These are phyloP conservation scores for Suillus plorans DNA, from an alignment of 768 basidiomycete species.

Conservation along the genomic window DNA sequence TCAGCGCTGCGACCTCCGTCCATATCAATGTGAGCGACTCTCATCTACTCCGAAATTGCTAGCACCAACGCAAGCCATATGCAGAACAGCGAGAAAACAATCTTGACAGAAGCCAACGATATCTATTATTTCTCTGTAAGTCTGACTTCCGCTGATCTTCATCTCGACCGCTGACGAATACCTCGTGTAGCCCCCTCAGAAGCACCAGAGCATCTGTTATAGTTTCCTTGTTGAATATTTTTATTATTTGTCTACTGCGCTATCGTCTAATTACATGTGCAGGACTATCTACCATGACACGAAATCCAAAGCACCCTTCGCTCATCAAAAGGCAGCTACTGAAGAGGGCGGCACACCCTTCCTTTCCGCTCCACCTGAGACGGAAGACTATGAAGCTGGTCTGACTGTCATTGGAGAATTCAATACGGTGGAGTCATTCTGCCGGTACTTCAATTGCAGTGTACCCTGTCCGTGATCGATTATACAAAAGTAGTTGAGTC, in stretches of 20 bases:
- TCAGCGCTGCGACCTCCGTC: neutral
- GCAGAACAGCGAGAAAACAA: neutral
- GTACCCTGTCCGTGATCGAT: no score
- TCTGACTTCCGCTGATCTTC: neutral
- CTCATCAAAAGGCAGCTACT: conserved; percentile 38
- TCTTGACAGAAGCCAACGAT: neutral
- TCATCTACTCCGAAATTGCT: neutral
- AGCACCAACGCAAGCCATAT: neutral
- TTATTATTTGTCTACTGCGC: conserved; percentile 19
- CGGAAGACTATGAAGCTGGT: conserved; percentile 80
- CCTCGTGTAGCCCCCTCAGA: conserved; percentile 11
- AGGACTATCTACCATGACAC: conserved; percentile 93
- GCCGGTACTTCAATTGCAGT: conserved; percentile 90
- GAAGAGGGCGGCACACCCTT: conserved; percentile 32
- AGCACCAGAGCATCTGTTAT: conserved; percentile 78
- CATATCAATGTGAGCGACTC: neutral
- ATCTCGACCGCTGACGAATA: neutral
- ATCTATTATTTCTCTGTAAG: neutral
- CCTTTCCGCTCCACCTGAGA: conserved; percentile 52
- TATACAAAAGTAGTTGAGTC: no score
- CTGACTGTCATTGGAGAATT: conserved; percentile 87
- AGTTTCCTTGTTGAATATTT: conserved; percentile 68
- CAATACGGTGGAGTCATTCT: conserved; percentile 86
- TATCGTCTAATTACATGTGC: conserved; percentile 7
- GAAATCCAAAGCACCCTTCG: conserved; percentile 67